Conservation (phyloP, 495 filamentous ascomycete species). For the Apodospora peruviana region DNA sequence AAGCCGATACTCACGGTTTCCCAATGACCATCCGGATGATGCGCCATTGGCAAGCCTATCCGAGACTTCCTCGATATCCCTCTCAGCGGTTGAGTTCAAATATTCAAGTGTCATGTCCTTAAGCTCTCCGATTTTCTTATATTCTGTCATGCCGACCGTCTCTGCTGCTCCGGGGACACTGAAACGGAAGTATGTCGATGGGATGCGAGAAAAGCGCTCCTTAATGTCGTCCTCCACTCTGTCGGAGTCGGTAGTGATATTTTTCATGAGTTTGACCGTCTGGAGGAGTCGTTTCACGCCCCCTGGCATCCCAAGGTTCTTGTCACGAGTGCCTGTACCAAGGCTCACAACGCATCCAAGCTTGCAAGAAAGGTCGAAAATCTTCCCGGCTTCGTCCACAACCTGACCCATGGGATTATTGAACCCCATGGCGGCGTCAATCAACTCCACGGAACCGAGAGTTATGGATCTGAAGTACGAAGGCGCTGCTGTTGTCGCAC, state of each 20-base stretch:
- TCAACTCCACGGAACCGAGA: slow-evolving; percentile 7
- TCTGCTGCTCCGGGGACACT: slow-evolving; percentile 62
- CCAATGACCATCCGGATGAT: not conserved
- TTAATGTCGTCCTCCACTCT: not conserved
- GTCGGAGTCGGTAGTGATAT: slow-evolving; percentile 9
- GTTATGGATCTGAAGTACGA: slow-evolving; percentile 19
- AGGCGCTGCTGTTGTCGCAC: slow-evolving; percentile 27
- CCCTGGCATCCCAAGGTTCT: not conserved
- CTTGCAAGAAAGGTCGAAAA: not conserved
- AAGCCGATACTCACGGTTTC: not conserved
- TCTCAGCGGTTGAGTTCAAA: slow-evolving; percentile 1
- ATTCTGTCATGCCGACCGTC: slow-evolving; percentile 44
- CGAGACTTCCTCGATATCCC: not conserved
- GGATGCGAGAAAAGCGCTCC: not conserved
- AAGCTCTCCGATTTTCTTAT: slow-evolving; percentile 11
- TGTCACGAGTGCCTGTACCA: slow-evolving; percentile 10
- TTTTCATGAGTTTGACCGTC: slow-evolving; percentile 6
- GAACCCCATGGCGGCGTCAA: slow-evolving; percentile 24
- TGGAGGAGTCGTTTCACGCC: not conserved
- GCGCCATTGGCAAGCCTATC: not conserved
- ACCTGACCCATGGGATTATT: slow-evolving; percentile 21
- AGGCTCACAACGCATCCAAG: slow-evolving; percentile 16
- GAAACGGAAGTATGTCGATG: slow-evolving; percentile 16
- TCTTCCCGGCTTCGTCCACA: slow-evolving; percentile 11
- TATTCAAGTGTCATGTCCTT: slow-evolving; percentile 11